Evolutionary conservation across 2,329 filamentous ascomycete genomes (phyloP), one percentile per base, ranked within the genome.

Genomic region (Fusarium begoniae): DNA sequence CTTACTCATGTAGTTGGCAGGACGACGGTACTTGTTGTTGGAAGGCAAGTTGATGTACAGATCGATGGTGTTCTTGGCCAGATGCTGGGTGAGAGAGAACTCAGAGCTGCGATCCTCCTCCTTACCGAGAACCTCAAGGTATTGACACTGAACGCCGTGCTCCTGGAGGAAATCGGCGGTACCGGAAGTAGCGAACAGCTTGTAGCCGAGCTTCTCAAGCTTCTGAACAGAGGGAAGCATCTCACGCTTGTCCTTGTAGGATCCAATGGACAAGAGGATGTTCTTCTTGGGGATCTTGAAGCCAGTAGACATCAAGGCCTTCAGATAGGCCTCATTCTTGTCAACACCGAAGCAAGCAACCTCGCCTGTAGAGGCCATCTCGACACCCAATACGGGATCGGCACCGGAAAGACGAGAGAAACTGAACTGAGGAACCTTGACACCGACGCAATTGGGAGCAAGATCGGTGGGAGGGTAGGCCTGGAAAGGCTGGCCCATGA

Each of bases 1-100:
- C 86, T 96, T 96, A 84, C 94, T 97, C 92, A 99, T 97, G 85
- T 98, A 99, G 87, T 95, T 99, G 79, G 96, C 96, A 38, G 96
- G 96, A 76, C 96, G 92, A 78, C 96, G 91, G 88, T 97, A 99
- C 83, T 95, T 94, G 87, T 99, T 99, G 90, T 90, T 98, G 18
- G 96, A 98, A n/a, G 96, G 96, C 84, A 99, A 84, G 84, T 99
- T 99, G 91, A 99, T 98, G 87, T 99, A 99, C 69, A 99, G 86
- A 82, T 98, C 96, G 79, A 99, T 99, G 83, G 96, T 92, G 85
- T 98, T 98, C 86, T 98, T 98, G 66, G 96, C 93, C 84, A 99
- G 86, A 86, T 98, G 96, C 85, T 98, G 95, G 4, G 95, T 98
- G 71, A 99, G 89, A 14, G 96, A 99, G 86, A 97, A 99, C 84